Base-by-base conservation (phyloP, 2,329 filamentous ascomycete species). In the Penicillium expansum region DNA sequence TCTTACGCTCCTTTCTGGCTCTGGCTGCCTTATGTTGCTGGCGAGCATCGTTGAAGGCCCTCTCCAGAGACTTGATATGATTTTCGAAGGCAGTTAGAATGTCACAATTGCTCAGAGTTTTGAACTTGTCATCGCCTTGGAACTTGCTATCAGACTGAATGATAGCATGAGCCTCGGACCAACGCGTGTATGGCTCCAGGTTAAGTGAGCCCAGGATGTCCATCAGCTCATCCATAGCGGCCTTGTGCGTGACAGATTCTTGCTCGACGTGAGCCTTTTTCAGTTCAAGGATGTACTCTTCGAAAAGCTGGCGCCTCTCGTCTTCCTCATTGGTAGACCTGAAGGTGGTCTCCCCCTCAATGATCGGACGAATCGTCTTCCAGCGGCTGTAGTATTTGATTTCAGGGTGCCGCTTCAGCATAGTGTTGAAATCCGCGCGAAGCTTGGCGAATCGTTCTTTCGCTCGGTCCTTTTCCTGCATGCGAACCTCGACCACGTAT, bases 301-400 rank as follows among this genome's bases (percentile, higher is more conserved):
- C 90, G 68, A 97, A 99, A 48, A 99, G 82, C 71, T 92, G 88
- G 60, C 90, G 88, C 55, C 92, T 88, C 79, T 97, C 94, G 56
- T 85, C 83, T 67, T 99, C 94, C 71, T 93, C 84, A 66, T 89
- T 89, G 42, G 92, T 93, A 30, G 92, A 93, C 67, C 92, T 88
- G 79, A 97, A 99, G 58, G 96, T 94, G 47, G 91, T 94, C 80
- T 99, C 94, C 48, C 89, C 89, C 75, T 97, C 91, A 61, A 99
- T 91, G 62, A 97, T 95, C 10, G 92, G 91, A 48, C 91, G 87
- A 52, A 93, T 94, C 16, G 91, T 97, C 82, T 92, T 96, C 94
- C 94, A 99, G 60, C 92, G 89, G 41, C 93, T 97, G 75, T 95
- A 97, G 74, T 97, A 86, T 75, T 92, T 94, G 76, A 99, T 97